Percentiles rank a stretch among this genome's conserved stretches.
Conservation (phyloP, 2,329 filamentous ascomycete species). For the Purpureocillium lavendulum region DNA sequence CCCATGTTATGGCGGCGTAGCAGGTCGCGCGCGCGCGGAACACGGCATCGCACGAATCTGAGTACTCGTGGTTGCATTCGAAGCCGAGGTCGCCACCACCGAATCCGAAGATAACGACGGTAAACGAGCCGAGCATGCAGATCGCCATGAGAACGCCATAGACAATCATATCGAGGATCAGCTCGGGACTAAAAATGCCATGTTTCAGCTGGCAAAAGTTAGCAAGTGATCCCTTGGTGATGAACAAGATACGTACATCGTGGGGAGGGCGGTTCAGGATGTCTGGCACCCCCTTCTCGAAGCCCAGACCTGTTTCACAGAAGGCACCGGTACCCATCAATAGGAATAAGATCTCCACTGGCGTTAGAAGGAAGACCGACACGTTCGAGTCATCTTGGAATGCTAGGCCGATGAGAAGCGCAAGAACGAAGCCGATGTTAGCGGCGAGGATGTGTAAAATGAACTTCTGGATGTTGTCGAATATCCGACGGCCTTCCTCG, state of each 20-base stretch:
- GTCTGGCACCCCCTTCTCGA: slow-evolving; percentile 66
- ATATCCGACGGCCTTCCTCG: slow-evolving; percentile 75
- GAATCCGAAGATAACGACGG: slow-evolving; percentile 53
- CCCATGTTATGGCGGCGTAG: slow-evolving; percentile 66
- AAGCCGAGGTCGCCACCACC: slow-evolving; percentile 46
- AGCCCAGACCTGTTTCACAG: slow-evolving; percentile 79
- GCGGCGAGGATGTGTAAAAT: slow-evolving; percentile 71
- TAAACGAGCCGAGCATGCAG: slow-evolving; percentile 57
- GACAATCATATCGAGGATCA: slow-evolving; percentile 70
- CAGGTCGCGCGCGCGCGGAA: slow-evolving; percentile 65
- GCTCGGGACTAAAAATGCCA: slow-evolving; percentile 70
- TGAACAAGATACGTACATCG: too few species aligned
- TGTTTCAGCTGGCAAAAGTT: slow-evolving; percentile 20
- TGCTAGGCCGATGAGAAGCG: slow-evolving; percentile 70
- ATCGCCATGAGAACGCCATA: slow-evolving; percentile 72
- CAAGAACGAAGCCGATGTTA: slow-evolving; percentile 77
- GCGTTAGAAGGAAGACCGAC: slow-evolving; percentile 79
- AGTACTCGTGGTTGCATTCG: slow-evolving; percentile 55
- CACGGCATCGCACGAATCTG: slow-evolving; percentile 47
- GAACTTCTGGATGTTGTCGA: slow-evolving; percentile 86
- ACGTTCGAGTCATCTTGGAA: slow-evolving; percentile 66
- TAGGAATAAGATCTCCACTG: slow-evolving; percentile 86
- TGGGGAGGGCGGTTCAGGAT: slow-evolving; percentile 77
- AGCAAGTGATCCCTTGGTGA: too few species aligned
- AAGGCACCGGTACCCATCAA: slow-evolving; percentile 87